Percentiles rank a stretch among this genome's conserved stretches.
These are phyloP conservation scores for Pichia sp. DNA, from an alignment of 1,139 yeast species.

Conservation along the genomic window DNA sequence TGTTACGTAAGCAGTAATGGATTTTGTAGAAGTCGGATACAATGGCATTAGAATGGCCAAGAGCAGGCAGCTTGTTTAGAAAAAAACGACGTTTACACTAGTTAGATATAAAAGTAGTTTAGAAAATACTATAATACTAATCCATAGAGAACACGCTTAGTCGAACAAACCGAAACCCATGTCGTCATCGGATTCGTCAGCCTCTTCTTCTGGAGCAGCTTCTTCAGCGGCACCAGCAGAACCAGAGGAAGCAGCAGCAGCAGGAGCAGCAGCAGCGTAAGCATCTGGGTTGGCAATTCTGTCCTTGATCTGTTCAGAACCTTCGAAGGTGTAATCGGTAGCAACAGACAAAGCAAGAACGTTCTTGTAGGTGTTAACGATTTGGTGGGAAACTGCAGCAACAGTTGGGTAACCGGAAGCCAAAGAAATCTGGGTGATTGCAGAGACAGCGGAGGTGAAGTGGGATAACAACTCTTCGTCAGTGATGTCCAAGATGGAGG, in stretches of 20 bases:
- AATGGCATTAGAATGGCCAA: too few species aligned
- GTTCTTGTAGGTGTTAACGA: constrained; percentile 99
- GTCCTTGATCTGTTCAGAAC: constrained; percentile 98
- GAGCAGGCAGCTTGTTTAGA: background rate
- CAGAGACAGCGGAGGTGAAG: constrained; percentile 88
- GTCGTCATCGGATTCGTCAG: constrained; percentile 70
- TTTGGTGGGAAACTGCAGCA: constrained; percentile 98
- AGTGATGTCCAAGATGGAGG: constrained; percentile 95
- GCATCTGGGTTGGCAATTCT: constrained; percentile 99
- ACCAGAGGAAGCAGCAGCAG: constrained; percentile 60
- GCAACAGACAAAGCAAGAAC: constrained; percentile 97
- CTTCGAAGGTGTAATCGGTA: constrained; percentile 98
- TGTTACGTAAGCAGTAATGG: background rate
- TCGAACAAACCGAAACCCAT: constrained; percentile 99
- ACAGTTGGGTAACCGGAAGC: constrained; percentile 99
- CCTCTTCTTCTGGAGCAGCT: constrained; percentile 75
- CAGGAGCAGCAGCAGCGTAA: constrained; percentile 96
- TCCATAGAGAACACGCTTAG: constrained; percentile 43
- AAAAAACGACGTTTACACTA: background rate
- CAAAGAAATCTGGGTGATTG: constrained; percentile 93
- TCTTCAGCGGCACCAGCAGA: constrained; percentile 66
- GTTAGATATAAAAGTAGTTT: background rate
- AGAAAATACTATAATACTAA: background rate
- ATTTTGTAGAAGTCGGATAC: background rate
- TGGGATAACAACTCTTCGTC: constrained; percentile 92